phyloP scores from a whole-genome alignment of 1,284 basidiomycete species.

The Neonothopanus nambi region DNA sequence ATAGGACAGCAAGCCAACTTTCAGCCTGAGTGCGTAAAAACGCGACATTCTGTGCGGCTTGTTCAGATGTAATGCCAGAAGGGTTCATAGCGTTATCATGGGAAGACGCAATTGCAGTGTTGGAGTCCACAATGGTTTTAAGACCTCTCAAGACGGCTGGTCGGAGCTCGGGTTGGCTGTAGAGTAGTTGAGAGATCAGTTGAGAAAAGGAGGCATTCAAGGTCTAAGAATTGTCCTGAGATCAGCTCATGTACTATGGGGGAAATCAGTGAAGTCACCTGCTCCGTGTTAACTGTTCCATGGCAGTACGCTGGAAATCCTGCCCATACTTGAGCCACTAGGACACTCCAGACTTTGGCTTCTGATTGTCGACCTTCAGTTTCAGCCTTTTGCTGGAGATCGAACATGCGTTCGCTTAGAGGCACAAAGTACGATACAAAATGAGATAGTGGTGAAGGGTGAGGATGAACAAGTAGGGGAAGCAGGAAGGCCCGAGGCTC shows the following conservation, averaged over 20 bases:
- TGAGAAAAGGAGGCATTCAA: conserved; percentile 78
- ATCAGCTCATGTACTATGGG: neutral
- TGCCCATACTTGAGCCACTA: conserved; percentile 92
- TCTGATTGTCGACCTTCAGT: conserved; percentile 74
- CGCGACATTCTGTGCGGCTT: conserved; percentile 69
- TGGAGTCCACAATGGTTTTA: conserved; percentile 79
- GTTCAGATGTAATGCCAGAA: conserved; percentile 44
- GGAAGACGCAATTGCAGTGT: conserved; percentile 44
- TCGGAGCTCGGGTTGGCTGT: conserved; percentile 84
- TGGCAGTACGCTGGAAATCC: conserved; percentile 87
- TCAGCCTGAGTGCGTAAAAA: conserved; percentile 82
- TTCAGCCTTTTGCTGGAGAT: conserved; percentile 78
- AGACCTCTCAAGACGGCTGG: conserved; percentile 83
- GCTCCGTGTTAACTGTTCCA: conserved; percentile 55
- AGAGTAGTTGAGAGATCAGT: conserved; percentile 89
- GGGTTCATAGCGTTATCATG: conserved; percentile 32
- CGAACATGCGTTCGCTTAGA: conserved; percentile 91
- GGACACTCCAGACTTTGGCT: conserved; percentile 91
- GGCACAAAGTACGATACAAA: conserved; percentile 93
- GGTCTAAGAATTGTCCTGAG: conserved; percentile 49
- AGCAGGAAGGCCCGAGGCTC: conserved; percentile 90
- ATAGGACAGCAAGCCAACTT: conserved; percentile 92
- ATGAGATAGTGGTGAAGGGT: conserved; percentile 80
- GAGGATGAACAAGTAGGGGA: conserved; percentile 84
- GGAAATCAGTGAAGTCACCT: conserved; percentile 36